These are phyloP conservation scores for Ensete ventricosum DNA, from an alignment of 176 grass and related monocot genomes.

Conservation along the genomic window DNA sequence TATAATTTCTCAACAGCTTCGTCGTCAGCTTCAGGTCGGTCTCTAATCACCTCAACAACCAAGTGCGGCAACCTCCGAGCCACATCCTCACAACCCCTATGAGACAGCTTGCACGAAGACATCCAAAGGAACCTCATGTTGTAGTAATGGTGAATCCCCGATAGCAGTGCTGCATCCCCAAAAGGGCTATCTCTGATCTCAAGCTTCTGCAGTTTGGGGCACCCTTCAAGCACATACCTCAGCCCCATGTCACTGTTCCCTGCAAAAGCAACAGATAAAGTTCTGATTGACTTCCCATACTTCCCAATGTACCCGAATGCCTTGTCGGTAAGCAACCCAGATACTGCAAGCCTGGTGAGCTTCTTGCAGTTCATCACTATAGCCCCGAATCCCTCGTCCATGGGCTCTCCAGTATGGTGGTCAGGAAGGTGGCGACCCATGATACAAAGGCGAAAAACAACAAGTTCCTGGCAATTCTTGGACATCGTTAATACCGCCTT, in stretches of 20 bases:
- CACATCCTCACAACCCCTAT: conserved; percentile 7
- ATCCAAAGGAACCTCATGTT: conserved; percentile 27
- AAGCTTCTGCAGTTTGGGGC: conserved; percentile 7
- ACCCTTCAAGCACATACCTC: conserved; percentile 1
- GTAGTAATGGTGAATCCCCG: conserved; percentile 15
- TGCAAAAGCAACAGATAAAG: conserved; percentile 8
- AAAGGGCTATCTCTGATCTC: conserved; percentile 21
- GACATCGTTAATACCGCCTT: conserved; percentile 1
- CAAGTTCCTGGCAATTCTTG: conserved; percentile 19
- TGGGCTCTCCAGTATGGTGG: background rate
- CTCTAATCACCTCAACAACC: conserved; percentile 9
- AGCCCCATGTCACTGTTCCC: conserved; percentile 1
- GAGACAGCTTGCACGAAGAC: conserved; percentile 12
- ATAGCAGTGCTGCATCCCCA: background rate
- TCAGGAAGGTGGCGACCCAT: conserved; percentile 7
- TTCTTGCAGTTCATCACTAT: conserved; percentile 24
- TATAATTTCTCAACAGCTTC: conserved; percentile 15
- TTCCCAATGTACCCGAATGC: conserved; percentile 10
- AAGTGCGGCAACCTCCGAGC: conserved; percentile 5
- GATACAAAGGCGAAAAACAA: conserved; percentile 17
- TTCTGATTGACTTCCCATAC: conserved; percentile 12
- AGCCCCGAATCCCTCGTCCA: conserved; percentile 18
- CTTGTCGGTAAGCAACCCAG: conserved; percentile 10
- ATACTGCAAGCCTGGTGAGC: conserved; percentile 9
- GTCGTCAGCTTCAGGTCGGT: background rate